A percentile compares a stretch with the other conserved stretches of the same genome.
Conservation (phyloP, 192 early-diverging fungal genomes). For the Gigaspora rosea region DNA sequence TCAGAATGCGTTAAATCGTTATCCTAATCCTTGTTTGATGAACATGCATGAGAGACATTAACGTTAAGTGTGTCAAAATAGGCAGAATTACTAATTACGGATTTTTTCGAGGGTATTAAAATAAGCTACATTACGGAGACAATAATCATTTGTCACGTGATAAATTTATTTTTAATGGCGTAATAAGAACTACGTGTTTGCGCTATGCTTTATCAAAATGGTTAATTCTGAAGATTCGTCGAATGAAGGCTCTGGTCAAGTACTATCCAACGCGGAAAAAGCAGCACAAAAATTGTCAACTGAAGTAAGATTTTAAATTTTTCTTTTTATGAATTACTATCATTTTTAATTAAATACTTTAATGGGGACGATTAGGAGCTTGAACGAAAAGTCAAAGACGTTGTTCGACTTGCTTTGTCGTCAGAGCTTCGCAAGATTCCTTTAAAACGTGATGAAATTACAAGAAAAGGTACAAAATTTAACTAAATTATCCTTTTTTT, state of each 20-base stretch:
- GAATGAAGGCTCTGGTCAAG: background rate
- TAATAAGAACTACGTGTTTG: too few relatives aligned
- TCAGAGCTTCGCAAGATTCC: conserved; percentile 53
- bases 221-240: background rate
- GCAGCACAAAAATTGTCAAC: background rate
- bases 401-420: conserved; percentile 62
- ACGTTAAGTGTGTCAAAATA: too few relatives aligned
- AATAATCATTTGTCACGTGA: too few relatives aligned
- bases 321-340: background rate
- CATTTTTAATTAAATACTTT: background rate
- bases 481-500: background rate
- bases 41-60: too few relatives aligned
- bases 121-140: too few relatives aligned
- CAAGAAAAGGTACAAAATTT: conserved; percentile 48
- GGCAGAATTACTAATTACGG: too few relatives aligned
- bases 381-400: conserved; percentile 58
- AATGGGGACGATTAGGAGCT: conserved; percentile 44
- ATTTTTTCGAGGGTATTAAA: too few relatives aligned
- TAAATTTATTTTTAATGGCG: too few relatives aligned
- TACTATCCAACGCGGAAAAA: background rate
- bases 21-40: too few relatives aligned
- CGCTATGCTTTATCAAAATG: too few relatives aligned
- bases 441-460: conserved; percentile 63
- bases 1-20: too few relatives aligned
- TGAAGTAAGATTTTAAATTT: background rate